These are phyloP conservation scores for Myochromella boudieri DNA, from an alignment of 768 basidiomycete species.

Conservation along the genomic window DNA sequence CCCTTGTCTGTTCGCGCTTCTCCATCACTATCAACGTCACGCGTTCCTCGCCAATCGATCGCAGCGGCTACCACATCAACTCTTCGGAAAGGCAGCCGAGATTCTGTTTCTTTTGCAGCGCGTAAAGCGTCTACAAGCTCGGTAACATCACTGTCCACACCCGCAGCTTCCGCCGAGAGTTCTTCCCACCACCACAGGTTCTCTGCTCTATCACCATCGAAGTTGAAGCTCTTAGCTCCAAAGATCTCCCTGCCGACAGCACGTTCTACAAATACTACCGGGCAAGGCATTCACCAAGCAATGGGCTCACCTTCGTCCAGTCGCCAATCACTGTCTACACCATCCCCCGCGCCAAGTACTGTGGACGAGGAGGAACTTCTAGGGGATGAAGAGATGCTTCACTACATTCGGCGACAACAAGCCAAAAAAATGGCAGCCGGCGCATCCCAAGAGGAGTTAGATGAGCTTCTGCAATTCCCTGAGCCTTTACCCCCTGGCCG, in stretches of 20 bases:
- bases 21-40: constrained; percentile 58
- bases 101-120: constrained; percentile 76
- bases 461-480: constrained; percentile 88
- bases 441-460: constrained; percentile 83
- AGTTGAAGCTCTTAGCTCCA: constrained; percentile 77
- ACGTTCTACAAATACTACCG: constrained; percentile 46
- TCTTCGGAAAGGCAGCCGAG: constrained; percentile 69
- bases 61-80: constrained; percentile 41
- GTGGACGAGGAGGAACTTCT: constrained; percentile 84
- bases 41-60: constrained; percentile 66
- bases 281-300: constrained; percentile 51
- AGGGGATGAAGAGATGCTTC: constrained; percentile 97
- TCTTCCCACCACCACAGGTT: constrained; percentile 60
- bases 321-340: constrained; percentile 76
- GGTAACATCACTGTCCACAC: constrained; percentile 64
- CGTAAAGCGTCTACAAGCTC: constrained; percentile 86
- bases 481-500: constrained; percentile 77
- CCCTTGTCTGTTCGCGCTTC: constrained; percentile 66
- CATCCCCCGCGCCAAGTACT: constrained; percentile 77
- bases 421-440: constrained; percentile 84
- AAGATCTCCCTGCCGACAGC: constrained; percentile 67
- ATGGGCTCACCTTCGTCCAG: constrained; percentile 66
- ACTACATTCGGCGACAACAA: constrained; percentile 88
- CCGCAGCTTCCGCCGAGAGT: constrained; percentile 41
- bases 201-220: constrained; percentile 84